These are phyloP conservation scores for Asterionellopsis glacialis DNA, from an alignment of 108 stramenopile species.

Conservation along the genomic window DNA sequence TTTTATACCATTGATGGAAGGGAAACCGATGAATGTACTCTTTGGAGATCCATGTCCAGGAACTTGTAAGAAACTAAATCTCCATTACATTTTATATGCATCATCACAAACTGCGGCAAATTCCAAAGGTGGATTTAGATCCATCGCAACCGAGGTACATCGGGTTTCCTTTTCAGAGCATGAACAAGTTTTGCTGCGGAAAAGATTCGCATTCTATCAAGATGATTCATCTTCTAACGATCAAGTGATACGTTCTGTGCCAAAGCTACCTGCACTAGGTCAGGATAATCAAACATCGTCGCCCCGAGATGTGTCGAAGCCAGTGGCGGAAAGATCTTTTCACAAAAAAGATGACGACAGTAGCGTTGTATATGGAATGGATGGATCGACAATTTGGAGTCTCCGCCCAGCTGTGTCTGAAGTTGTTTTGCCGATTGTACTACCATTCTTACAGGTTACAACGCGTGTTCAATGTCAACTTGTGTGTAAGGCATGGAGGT, in stretches of 20 bases:
- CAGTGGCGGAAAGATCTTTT: not conserved
- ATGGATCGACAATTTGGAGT: conserved; percentile 14
- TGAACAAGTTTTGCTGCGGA: conserved; percentile 38
- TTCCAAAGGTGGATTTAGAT: not conserved
- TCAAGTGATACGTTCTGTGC: not conserved
- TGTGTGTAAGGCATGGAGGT: conserved; percentile 43
- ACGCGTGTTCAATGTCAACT: conserved; percentile 41
- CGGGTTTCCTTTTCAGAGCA: conserved; percentile 55
- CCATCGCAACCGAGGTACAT: conserved; percentile 33
- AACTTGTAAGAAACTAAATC: conserved; percentile 42
- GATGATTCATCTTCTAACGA: conserved; percentile 4
- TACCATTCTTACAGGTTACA: conserved; percentile 41
- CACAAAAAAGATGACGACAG: not conserved
- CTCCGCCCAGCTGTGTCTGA: conserved; percentile 36
- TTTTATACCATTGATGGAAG: conserved; percentile 27
- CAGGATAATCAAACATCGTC: not conserved
- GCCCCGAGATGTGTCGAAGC: not conserved
- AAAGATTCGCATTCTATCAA: conserved; percentile 13
- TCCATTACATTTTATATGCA: conserved; percentile 32
- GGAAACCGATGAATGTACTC: conserved; percentile 46
- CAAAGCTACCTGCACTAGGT: not conserved
- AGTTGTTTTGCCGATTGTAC: conserved; percentile 43
- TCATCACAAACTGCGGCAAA: not conserved
- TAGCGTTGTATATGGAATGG: not conserved
- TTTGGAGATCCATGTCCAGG: conserved; percentile 79